Evolutionary conservation across 495 filamentous ascomycete species (phyloP).

Genomic region (Trichoderma erinaceum): DNA sequence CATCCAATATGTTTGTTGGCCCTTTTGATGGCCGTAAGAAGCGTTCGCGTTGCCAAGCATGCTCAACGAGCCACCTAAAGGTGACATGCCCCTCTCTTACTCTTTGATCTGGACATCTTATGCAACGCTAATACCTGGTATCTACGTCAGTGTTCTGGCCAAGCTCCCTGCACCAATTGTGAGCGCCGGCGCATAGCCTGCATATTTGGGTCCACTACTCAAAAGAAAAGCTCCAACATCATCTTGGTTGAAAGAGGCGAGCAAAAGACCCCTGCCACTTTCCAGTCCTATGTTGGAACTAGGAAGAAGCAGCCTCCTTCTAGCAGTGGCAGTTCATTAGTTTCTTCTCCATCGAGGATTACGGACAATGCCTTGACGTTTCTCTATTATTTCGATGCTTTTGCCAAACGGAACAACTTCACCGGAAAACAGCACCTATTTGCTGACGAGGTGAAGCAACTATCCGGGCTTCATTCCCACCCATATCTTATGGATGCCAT

Average conservation of each 20-base stretch:
- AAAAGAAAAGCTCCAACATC: background rate
- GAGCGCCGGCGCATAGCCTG: background rate
- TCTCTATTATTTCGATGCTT: background rate
- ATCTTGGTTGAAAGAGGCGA: background rate
- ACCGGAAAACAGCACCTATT: background rate
- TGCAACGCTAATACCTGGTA: background rate
- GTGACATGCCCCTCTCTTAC: background rate
- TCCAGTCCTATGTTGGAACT: background rate
- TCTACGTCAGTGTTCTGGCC: background rate
- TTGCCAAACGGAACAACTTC: background rate
- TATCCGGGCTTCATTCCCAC: background rate
- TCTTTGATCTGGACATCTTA: background rate
- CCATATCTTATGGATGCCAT: slow-evolving; percentile 4
- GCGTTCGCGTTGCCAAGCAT: background rate
- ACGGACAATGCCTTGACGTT: background rate
- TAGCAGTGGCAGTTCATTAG: background rate
- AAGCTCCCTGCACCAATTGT: background rate
- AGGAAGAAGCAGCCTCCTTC: background rate
- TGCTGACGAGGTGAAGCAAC: background rate
- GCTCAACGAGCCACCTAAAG: background rate
- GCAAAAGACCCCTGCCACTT: background rate
- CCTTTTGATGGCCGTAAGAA: slow-evolving; percentile 8
- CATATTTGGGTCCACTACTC: background rate
- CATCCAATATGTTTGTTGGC: background rate
- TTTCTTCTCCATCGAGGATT: background rate